A percentile compares a stretch with the other conserved stretches of the same genome.
Conservation (phyloP, 306 rosid genomes). For the Sphenostylis stenocarpa region DNA sequence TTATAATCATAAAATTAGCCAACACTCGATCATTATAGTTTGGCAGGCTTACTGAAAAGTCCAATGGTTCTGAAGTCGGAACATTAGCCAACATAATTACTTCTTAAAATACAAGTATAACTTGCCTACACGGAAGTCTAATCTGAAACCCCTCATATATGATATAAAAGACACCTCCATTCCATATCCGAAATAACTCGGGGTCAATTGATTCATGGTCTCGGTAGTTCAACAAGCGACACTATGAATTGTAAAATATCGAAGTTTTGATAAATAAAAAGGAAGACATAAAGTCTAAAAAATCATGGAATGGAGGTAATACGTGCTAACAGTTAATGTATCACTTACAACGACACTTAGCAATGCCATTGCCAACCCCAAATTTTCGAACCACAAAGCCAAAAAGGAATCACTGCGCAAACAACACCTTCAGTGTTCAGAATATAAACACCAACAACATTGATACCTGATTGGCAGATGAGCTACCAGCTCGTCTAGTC, state of each 20-base stretch:
- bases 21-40: background rate
- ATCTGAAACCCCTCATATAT: background rate
- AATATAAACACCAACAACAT: background rate
- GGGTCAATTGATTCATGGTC: background rate
- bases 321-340: background rate
- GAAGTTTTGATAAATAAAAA: no score
- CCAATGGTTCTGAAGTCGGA: background rate
- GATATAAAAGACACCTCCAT: background rate
- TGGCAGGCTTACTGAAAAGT: background rate
- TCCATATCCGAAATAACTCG: background rate
- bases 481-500: conserved; percentile 71
- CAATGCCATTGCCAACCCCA: background rate
- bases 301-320: background rate
- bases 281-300: background rate
- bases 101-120: background rate
- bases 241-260: background rate
- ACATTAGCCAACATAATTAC: background rate
- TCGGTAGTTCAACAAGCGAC: background rate
- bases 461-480: conserved; percentile 61
- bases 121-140: background rate
- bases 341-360: background rate
- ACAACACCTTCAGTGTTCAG: background rate
- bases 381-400: background rate
- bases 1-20: conserved; percentile 19
- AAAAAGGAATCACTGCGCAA: background rate